These are phyloP conservation scores for Populus pruinosa DNA, from an alignment of 345 rosid species.

Conservation along the genomic window DNA sequence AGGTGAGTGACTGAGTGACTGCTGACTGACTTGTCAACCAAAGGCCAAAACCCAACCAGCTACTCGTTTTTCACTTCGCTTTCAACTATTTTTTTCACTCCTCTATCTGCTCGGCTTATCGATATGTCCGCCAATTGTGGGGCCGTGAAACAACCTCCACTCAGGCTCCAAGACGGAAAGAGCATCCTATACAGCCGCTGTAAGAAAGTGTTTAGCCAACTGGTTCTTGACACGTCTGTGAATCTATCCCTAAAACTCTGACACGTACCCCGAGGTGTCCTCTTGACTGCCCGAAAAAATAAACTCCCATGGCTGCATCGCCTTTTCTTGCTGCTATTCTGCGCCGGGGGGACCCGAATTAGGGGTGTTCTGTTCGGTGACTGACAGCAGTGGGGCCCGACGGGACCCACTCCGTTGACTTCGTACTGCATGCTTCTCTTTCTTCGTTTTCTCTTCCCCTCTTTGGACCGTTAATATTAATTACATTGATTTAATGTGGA, in stretches of 20 bases:
- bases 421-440: not conserved
- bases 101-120: not conserved
- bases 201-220: not conserved
- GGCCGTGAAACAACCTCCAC: conserved; percentile 9
- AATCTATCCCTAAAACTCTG: not conserved
- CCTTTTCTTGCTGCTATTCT: conserved; percentile 10
- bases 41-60: too few relatives aligned
- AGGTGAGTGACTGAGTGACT: too few relatives aligned
- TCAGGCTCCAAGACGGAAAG: not conserved
- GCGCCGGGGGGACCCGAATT: conserved; percentile 12
- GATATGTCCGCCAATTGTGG: conserved; percentile 18
- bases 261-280: conserved; percentile 18
- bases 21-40: too few relatives aligned
- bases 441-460: not conserved
- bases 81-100: too few relatives aligned
- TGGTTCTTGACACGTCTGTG: conserved; percentile 2
- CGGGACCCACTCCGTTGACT: conserved; percentile 28
- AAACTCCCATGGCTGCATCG: too few relatives aligned
- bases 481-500: too few relatives aligned
- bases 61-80: too few relatives aligned
- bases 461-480: too few relatives aligned
- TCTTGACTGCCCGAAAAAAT: not conserved
- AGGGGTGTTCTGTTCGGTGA: not conserved
- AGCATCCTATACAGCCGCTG: conserved; percentile 23
- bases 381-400: conserved; percentile 16